Conservation (phyloP, 2,329 filamentous ascomycete species). For the Coniochaeta prunicola region DNA sequence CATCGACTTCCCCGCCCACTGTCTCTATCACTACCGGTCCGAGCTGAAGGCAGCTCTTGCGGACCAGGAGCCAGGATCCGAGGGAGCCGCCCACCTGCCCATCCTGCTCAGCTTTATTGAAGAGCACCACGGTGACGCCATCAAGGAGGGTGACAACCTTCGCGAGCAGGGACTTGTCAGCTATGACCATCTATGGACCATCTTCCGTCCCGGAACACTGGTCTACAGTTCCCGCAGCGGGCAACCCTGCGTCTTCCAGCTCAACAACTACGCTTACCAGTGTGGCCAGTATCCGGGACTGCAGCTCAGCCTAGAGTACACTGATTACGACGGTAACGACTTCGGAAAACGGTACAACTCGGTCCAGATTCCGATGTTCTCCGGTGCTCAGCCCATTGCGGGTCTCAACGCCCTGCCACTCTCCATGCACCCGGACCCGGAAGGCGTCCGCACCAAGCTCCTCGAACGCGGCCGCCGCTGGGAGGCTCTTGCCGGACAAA, state of each 20-base stretch:
- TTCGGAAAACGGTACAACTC: slow-evolving; percentile 16
- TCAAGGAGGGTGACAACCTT: slow-evolving; percentile 16
- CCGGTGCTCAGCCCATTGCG: slow-evolving; percentile 16
- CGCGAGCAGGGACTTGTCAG: slow-evolving; percentile 16
- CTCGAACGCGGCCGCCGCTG: slow-evolving; percentile 24
- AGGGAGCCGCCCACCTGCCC: slow-evolving; percentile 17
- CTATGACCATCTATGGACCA: slow-evolving; percentile 21
- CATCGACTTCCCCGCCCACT: slow-evolving; percentile 15
- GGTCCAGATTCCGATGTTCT: slow-evolving; percentile 20
- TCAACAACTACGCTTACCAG: slow-evolving; percentile 19
- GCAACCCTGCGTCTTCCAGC: slow-evolving; percentile 20
- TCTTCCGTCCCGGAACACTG: slow-evolving; percentile 18
- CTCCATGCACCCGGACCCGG: slow-evolving; percentile 16
- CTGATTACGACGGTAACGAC: slow-evolving; percentile 27
- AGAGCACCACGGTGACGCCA: slow-evolving; percentile 18
- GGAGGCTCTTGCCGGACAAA: slow-evolving; percentile 22
- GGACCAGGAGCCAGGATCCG: slow-evolving; percentile 12
- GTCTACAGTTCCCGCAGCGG: slow-evolving; percentile 16
- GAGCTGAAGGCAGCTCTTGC: slow-evolving; percentile 15
- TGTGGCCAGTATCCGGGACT: slow-evolving; percentile 14
- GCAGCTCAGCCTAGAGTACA: slow-evolving; percentile 16
- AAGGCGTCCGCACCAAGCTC: slow-evolving; percentile 12
- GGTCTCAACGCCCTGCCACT: slow-evolving; percentile 22
- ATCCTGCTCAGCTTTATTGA: slow-evolving; percentile 19
- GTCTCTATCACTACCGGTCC: slow-evolving; percentile 18